These are phyloP conservation scores for Candida labiduridarum DNA, from an alignment of 1,139 yeast species.

Conservation along the genomic window DNA sequence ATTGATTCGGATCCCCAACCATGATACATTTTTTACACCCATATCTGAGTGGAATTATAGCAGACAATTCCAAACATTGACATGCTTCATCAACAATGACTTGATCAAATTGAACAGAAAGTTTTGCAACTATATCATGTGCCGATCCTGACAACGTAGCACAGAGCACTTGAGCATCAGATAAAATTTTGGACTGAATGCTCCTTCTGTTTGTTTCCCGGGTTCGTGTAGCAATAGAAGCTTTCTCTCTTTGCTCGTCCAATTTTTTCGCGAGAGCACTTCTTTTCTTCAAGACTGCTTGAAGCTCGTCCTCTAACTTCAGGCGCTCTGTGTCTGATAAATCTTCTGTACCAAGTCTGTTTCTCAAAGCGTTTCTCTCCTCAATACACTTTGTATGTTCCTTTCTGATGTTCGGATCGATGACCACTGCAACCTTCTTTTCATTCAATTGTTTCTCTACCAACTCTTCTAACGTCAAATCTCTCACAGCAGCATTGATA, in stretches of 20 bases:
- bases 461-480: slow-evolving; percentile 82
- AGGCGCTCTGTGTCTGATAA: slow-evolving; percentile 42
- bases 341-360: slow-evolving; percentile 32
- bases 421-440: slow-evolving; percentile 28
- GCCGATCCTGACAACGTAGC: slow-evolving; percentile 95
- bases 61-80: slow-evolving; percentile 92
- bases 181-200: slow-evolving; percentile 70
- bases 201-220: slow-evolving; percentile 79
- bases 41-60: slow-evolving; percentile 88
- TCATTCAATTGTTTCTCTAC: slow-evolving; percentile 67
- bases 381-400: slow-evolving; percentile 54
- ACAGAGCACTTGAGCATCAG: slow-evolving; percentile 85
- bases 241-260: slow-evolving; percentile 78
- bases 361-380: slow-evolving; percentile 53
- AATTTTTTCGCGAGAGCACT: slow-evolving; percentile 72
- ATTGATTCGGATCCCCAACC: slow-evolving; percentile 99
- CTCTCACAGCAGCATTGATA: slow-evolving; percentile 78
- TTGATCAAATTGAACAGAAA: slow-evolving; percentile 83
- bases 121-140: slow-evolving; percentile 75
- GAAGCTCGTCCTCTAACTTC: slow-evolving; percentile 47
- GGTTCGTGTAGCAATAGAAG: slow-evolving; percentile 67
- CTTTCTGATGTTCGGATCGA: slow-evolving; percentile 51
- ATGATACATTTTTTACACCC: slow-evolving; percentile 90
- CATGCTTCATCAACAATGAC: slow-evolving; percentile 98
- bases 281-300: slow-evolving; percentile 59